A percentile compares a stretch with the other conserved stretches of the same genome.
phyloP scores from a whole-genome alignment of 257 asterid species.

The Ehretia macrophylla region DNA sequence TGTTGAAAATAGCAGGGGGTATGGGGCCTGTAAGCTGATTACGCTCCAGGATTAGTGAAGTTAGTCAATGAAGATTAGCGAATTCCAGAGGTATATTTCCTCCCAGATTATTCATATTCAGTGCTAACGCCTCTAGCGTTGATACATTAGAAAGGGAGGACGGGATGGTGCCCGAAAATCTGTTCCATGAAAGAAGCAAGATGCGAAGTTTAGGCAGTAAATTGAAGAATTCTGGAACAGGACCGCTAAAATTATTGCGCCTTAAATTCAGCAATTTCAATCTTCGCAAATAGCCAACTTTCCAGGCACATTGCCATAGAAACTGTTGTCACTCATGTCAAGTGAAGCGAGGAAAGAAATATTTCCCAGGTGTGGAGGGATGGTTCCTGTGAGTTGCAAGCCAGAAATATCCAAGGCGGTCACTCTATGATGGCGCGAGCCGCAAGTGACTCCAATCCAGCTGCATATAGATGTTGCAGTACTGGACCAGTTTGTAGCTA shows the following conservation, averaged over 20 bases:
- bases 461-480: constrained; percentile 22
- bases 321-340: constrained; percentile 10
- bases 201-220: not conserved
- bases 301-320: constrained; percentile 27
- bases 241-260: not conserved
- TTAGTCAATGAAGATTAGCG: constrained; percentile 14
- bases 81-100: constrained; percentile 29
- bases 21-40: constrained; percentile 27
- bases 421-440: constrained; percentile 8
- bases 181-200: constrained; percentile 20
- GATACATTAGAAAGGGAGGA: too few relatives aligned
- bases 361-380: constrained; percentile 35
- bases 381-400: constrained; percentile 20
- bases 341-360: constrained; percentile 27
- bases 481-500: too few relatives aligned
- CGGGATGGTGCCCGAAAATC: constrained; percentile 26
- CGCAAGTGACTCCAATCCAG: constrained; percentile 37
- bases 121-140: not conserved
- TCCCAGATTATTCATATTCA: constrained; percentile 27
- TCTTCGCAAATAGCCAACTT: not conserved
- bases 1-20: constrained; percentile 19
- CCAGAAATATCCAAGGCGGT: constrained; percentile 27
- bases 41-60: constrained; percentile 6
- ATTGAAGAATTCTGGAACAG: not conserved
- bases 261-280: not conserved